Base-by-base conservation (phyloP, 2,329 filamentous ascomycete genomes). In the Fusarium sp. region DNA sequence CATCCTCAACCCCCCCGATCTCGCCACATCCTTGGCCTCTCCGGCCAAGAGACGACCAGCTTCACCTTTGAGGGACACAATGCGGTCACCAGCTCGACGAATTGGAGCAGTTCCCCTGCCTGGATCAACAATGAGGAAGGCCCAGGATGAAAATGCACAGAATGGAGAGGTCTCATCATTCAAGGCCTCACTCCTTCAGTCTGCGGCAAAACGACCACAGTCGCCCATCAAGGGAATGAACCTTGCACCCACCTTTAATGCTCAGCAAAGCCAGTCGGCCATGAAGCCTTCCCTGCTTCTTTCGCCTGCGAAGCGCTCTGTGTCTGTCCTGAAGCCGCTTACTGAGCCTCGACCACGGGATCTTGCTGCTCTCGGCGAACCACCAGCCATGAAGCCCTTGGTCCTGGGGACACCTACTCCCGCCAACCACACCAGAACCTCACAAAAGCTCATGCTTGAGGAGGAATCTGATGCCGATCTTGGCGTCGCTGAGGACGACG, bases 11-110 rank as follows among this genome's bases (percentile, higher is more conserved):
- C 70, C 81, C 7, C 80, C 83, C 8, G 85, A 87, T 58, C 75
- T 83, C 0, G 77, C 79, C 27, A 76, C 81, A 5, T 80, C 85
- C 14, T 80, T 91, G 50, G 83, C 81, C 22, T 91, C 89, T 52
- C 90, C 91, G 3, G 88, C 89, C n/a, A 87, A 88, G 65, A 85
- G 89, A 31, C 84, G 85, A 10, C 85, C 88, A 2, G 76, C 85
- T 6, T 88, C 89, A 2, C 87, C 90, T 0, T 85, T 83, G 73
- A 91, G 88, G 75, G 89, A 90, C 27, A 81, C 85, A 0, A 82
- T 91, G 79, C 89, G 85, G 70, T 89, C 88, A 2, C 89, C 90
- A 0, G 87, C 90, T 1, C 90, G 89, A 77, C 80, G 81, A 35
- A 81, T 83, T 31, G 79, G 79, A 14, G 66, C 76, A 22, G 64